Conservation (phyloP, 352 stramenopile genomes). For the Blastocystis sp. region DNA sequence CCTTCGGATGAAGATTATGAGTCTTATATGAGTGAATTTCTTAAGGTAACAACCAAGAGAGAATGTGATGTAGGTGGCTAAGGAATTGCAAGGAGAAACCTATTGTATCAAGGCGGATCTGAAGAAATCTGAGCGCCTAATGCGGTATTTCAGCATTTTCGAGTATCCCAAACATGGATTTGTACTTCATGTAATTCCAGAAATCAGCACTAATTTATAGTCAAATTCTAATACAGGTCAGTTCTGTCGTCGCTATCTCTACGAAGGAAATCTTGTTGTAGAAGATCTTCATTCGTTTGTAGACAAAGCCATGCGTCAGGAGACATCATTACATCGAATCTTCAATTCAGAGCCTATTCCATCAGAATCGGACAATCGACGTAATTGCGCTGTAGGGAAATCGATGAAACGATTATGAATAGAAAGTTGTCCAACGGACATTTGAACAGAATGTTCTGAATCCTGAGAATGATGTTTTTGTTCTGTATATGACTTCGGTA, state of each 20-base stretch:
- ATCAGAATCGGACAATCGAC: not conserved
- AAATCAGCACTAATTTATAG: not conserved
- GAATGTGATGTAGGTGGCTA: not conserved
- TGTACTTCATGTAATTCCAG: not conserved
- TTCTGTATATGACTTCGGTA: constrained; percentile 31
- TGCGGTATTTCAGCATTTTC: not conserved
- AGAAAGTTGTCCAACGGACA: constrained; percentile 56
- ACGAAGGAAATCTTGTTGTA: not conserved
- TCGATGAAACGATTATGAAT: not conserved
- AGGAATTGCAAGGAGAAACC: not conserved
- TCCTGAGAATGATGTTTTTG: constrained; percentile 19
- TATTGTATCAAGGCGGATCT: constrained; percentile 28
- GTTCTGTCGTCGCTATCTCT: constrained; percentile 18
- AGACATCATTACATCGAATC: constrained; percentile 7
- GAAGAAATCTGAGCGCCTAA: not conserved
- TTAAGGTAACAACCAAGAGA: not conserved
- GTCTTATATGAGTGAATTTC: constrained; percentile 5
- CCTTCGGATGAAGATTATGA: not conserved
- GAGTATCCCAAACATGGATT: not conserved
- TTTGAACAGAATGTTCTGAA: constrained; percentile 40
- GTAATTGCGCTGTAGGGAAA: not conserved
- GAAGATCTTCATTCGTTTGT: not conserved
- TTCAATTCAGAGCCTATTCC: constrained; percentile 10
- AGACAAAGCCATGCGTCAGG: not conserved
- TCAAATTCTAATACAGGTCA: not conserved